Conservation (phyloP, 805 yeast species). For the Saccharomycopsis sp. region DNA sequence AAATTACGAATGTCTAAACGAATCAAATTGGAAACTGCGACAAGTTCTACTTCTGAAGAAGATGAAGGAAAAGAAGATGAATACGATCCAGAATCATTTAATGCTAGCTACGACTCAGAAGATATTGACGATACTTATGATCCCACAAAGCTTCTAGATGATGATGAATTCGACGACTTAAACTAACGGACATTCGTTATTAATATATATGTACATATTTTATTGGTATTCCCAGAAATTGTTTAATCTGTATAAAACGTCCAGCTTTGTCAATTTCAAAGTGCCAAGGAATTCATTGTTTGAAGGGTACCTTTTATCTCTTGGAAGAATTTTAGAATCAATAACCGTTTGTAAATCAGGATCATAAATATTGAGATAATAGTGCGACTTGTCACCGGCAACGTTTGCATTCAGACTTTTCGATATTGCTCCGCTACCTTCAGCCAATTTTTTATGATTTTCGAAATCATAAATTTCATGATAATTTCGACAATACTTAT, state of each 20-base stretch:
- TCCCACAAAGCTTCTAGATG: neutral
- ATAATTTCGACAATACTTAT: conserved; percentile 20
- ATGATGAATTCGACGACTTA: neutral
- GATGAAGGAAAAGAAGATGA: conserved; percentile 6
- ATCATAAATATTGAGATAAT: conserved; percentile 2
- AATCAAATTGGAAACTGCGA: neutral
- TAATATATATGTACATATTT: neutral
- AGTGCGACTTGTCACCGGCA: neutral
- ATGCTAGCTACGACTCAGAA: conserved; percentile 8
- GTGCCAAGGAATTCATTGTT: conserved; percentile 11
- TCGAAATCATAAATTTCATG: conserved; percentile 8
- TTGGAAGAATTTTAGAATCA: neutral
- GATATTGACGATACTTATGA: conserved; percentile 3
- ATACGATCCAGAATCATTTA: conserved; percentile 2
- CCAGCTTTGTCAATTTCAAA: neutral
- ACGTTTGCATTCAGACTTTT: conserved; percentile 2
- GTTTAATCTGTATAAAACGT: neutral
- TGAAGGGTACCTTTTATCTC: neutral
- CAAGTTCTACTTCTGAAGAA: neutral
- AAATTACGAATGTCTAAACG: neutral
- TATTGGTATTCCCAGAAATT: conserved; percentile 7
- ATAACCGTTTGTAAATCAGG: neutral
- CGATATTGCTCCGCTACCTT: neutral
- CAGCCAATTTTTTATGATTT: neutral
- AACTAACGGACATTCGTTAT: no score